Base-by-base conservation (phyloP, 208 protist genomes). In the Phytomonas serpens region DNA sequence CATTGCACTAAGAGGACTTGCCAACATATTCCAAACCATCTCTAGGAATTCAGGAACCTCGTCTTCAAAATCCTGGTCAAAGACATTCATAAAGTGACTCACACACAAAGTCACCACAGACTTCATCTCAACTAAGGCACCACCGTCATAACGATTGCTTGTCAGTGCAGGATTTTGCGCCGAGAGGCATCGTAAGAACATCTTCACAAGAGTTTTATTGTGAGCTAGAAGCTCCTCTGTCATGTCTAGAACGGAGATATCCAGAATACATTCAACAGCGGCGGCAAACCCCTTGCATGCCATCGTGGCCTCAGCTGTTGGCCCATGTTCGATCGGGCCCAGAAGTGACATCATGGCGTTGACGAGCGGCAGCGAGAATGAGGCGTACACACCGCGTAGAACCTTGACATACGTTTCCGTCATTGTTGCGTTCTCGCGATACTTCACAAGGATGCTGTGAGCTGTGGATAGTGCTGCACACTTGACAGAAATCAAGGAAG, bases 171-270 rank as follows among this genome's bases (percentile, higher is more conserved):
- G 73, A 29, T 84, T 76, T 29, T 86, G 70, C 23, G 93, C 74
- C 27, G 73, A 61, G 38, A 97, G 78, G 64, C 85, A 90, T 4
- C 76, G 73, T 10, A 89, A 65, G 31, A 92, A 84, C 38, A 89
- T 47, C 34, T 80, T 63, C 29, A 93, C 89, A 52, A 96, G 92
- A 23, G 73, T 72, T 6, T 82, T 74, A 38, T 98, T 75, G 68
- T 88, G 77, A 71, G 88, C 83, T 71, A 98, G 93, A 72, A 99
- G 97, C 70, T 94, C 97, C 67, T 98, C 97, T 29, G 96, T 95
- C 52, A 99, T 75, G 78, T 98, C 97, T 31, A 98, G 77, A n/a
- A 76, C 81, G 19, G 84, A 94, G 19, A 97, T 84, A 51, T 96
- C 88, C 52, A 80, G 82, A 37, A 96, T 78, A 34, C 86, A 94